These are phyloP conservation scores for Penicillium italicum DNA, from an alignment of 2,329 filamentous ascomycete genomes.

Conservation along the genomic window DNA sequence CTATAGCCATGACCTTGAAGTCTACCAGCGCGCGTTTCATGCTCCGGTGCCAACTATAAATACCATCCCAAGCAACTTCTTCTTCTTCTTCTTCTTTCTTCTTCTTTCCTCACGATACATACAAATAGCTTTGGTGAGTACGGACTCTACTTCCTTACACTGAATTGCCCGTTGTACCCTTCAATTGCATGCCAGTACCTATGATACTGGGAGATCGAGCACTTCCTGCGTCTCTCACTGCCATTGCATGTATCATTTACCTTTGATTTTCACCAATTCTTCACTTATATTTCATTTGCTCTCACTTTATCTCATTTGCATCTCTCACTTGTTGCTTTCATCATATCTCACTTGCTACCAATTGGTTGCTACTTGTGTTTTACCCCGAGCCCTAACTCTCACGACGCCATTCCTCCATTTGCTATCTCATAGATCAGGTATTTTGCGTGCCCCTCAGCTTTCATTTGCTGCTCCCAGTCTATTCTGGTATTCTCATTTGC, in stretches of 20 bases:
- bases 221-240: background rate
- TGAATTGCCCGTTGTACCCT: background rate
- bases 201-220: background rate
- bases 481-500: background rate
- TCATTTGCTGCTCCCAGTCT: background rate
- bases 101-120: background rate
- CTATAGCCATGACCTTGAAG: background rate
- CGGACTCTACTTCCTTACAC: background rate
- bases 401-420: background rate
- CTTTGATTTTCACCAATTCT: background rate
- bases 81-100: background rate
- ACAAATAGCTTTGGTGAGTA: background rate
- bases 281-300: background rate
- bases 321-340: background rate
- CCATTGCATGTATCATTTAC: background rate
- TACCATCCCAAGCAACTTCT: background rate
- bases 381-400: background rate
- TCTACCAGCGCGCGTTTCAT: background rate
- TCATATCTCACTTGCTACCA: background rate
- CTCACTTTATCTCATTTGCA: background rate
- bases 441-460: background rate
- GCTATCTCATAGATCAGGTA: background rate
- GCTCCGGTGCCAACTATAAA: background rate
- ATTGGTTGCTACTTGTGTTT: background rate
- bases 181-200: background rate